Evolutionary conservation across 208 protist species (phyloP).

Genomic region (Wallacemonas sp.): DNA sequence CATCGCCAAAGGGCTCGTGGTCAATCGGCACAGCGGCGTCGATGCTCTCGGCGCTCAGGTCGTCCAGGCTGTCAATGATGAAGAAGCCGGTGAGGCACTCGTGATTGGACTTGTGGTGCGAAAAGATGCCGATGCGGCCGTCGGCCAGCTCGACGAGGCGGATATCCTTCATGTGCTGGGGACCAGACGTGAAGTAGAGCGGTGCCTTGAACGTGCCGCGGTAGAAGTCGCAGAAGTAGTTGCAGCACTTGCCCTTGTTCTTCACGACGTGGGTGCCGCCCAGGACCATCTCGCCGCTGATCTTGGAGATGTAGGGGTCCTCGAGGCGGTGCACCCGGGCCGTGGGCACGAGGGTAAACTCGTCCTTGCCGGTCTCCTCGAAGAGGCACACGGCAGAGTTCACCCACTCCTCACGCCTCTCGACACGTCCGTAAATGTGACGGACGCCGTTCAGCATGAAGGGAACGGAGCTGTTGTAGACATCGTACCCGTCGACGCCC

Average conservation of each 20-base stretch:
- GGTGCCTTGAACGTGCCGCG: constrained; percentile 35
- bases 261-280: constrained; percentile 59
- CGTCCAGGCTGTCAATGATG: constrained; percentile 43
- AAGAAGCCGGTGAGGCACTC: constrained; percentile 55
- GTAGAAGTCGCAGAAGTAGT: constrained; percentile 64
- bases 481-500: constrained; percentile 50
- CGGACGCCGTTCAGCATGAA: constrained; percentile 49
- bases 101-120: constrained; percentile 49
- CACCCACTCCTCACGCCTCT: constrained; percentile 54
- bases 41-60: constrained; percentile 50
- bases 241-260: constrained; percentile 38
- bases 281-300: constrained; percentile 48
- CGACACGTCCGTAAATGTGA: constrained; percentile 49
- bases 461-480: constrained; percentile 63
- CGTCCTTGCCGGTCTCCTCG: constrained; percentile 43
- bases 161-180: constrained; percentile 65
- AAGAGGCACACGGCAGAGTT: constrained; percentile 57
- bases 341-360: constrained; percentile 51
- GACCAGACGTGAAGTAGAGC: constrained; percentile 59
- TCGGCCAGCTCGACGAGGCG: constrained; percentile 48
- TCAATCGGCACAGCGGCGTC: constrained; percentile 52
- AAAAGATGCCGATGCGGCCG: constrained; percentile 56
- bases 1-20: constrained; percentile 64
- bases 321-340: constrained; percentile 48
- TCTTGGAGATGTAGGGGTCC: constrained; percentile 57